Conservation (phyloP, 768 basidiomycete genomes). For the Calocera viscosa region DNA sequence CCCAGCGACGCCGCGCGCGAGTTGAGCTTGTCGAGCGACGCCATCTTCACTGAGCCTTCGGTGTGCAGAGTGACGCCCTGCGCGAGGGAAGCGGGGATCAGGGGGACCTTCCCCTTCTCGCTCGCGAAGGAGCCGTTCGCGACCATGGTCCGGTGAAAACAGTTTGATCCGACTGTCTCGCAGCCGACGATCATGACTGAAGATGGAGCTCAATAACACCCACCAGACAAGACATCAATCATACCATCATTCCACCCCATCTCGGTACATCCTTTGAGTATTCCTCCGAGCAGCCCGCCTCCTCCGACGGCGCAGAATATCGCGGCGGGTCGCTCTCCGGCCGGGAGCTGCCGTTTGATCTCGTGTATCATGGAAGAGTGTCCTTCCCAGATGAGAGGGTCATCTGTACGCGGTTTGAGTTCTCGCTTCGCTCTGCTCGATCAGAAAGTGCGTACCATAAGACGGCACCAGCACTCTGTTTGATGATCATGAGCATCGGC, state of each 20-base stretch:
- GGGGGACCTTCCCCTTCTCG: neutral
- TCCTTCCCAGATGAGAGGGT: constrained; percentile 59
- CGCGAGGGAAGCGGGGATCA: neutral
- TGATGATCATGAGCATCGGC: neutral
- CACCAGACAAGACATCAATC: neutral
- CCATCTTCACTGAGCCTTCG: constrained; percentile 39
- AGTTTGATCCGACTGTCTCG: constrained; percentile 61
- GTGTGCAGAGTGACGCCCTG: constrained; percentile 28
- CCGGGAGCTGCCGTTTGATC: constrained; percentile 41
- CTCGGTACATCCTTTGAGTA: constrained; percentile 49
- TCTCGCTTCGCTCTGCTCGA: constrained; percentile 54
- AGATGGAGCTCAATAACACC: neutral
- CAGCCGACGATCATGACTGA: constrained; percentile 42
- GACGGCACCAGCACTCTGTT: neutral
- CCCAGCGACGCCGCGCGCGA: constrained; percentile 62
- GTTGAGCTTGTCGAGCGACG: constrained; percentile 43
- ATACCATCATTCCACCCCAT: constrained; percentile 55
- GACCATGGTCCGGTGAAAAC: constrained; percentile 57
- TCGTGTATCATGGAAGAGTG: constrained; percentile 64
- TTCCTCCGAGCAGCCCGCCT: constrained; percentile 55
- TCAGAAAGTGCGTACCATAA: neutral
- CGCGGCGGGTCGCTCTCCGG: constrained; percentile 42
- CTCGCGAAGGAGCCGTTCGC: constrained; percentile 27
- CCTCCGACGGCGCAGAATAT: constrained; percentile 72
- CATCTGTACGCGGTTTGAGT: constrained; percentile 27